Evolutionary conservation across 768 basidiomycete species (phyloP).

Genomic region (Lactarius hatsudake): DNA sequence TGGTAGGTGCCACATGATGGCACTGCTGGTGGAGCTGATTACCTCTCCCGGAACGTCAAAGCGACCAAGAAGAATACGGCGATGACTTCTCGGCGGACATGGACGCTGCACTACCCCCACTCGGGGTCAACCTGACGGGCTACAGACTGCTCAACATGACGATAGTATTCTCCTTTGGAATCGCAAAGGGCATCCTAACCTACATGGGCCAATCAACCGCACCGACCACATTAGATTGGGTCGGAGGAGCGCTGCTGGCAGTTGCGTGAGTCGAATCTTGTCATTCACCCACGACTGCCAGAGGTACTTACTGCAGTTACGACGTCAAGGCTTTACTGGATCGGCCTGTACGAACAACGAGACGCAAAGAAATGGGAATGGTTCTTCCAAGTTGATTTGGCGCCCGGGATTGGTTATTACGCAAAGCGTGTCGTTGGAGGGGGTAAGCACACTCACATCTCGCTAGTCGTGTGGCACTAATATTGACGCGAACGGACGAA

Average conservation of each 20-base stretch:
- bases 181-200: slow-evolving; percentile 5
- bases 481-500: neutral
- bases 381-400: slow-evolving; percentile 17
- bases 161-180: neutral
- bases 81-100: neutral
- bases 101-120: neutral
- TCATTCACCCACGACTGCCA: neutral
- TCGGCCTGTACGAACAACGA: slow-evolving; percentile 5
- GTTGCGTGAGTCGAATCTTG: neutral
- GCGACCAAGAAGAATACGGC: no score
- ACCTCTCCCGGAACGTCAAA: neutral
- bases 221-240: slow-evolving; percentile 15
- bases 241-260: slow-evolving; percentile 6
- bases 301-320: neutral
- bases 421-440: slow-evolving; percentile 12
- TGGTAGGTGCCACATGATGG: no score
- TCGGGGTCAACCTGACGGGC: slow-evolving; percentile 14
- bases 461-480: no score
- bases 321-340: slow-evolving; percentile 10
- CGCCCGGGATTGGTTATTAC: slow-evolving; percentile 1
- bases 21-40: neutral
- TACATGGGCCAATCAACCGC: slow-evolving; percentile 9
- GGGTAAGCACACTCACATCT: slow-evolving; percentile 4
- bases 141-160: slow-evolving; percentile 14
- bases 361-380: neutral